Evolutionary conservation across 208 protist species (phyloP).

Genomic region (Trichomonas vaginalis): DNA sequence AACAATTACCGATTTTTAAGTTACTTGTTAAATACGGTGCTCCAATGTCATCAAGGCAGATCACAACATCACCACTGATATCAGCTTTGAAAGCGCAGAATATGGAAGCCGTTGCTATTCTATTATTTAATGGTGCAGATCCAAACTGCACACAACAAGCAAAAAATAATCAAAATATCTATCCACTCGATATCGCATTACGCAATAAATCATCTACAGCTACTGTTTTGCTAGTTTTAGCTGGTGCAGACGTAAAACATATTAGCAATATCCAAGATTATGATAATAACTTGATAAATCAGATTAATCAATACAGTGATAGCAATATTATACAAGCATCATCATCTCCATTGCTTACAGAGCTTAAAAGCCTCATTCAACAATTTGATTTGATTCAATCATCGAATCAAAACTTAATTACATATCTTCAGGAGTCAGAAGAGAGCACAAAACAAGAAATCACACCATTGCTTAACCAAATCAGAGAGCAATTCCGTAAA

Average conservation of each 20-base stretch:
- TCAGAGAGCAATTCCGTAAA: background rate
- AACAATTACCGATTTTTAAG: background rate
- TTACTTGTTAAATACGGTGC: background rate
- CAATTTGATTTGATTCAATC: background rate
- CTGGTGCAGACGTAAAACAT: background rate
- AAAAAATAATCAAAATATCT: background rate
- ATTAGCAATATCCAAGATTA: background rate
- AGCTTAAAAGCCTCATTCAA: background rate
- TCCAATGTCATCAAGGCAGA: background rate
- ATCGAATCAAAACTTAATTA: background rate
- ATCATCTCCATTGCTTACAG: background rate
- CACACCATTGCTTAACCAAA: background rate
- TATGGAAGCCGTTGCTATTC: background rate
- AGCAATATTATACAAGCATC: background rate
- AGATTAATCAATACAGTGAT: background rate
- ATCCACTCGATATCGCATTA: background rate
- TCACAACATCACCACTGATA: background rate
- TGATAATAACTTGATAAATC: background rate
- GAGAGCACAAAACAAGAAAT: background rate
- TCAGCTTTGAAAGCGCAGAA: background rate
- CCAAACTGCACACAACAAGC: background rate
- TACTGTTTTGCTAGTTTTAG: background rate
- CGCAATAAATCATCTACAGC: background rate
- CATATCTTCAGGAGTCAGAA: background rate
- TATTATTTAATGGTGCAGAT: background rate